phyloP scores from a whole-genome alignment of 1,284 basidiomycete species.

The Leccinum angustisporum region DNA sequence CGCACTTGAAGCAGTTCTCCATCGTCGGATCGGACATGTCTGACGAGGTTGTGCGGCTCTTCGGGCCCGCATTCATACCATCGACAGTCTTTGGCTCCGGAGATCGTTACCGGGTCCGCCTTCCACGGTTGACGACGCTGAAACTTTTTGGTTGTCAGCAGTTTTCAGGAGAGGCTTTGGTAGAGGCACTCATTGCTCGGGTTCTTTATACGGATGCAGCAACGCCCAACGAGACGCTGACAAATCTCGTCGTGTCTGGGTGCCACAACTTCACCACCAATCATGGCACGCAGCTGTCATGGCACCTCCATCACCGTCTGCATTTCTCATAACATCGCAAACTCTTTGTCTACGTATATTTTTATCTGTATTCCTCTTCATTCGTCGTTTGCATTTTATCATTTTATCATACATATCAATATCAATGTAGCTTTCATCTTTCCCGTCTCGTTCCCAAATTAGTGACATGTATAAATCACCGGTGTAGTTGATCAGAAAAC shows the following conservation, averaged over 20 bases:
- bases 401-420: neutral
- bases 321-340: constrained; percentile 24
- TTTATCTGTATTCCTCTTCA: constrained; percentile 10
- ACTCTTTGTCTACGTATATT: constrained; percentile 4
- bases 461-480: no score
- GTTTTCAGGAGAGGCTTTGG: constrained; percentile 56
- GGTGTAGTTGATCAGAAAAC: no score
- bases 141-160: constrained; percentile 62
- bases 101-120: constrained; percentile 36
- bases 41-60: constrained; percentile 59
- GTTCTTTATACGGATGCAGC: constrained; percentile 46
- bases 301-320: constrained; percentile 27
- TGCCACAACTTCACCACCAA: constrained; percentile 24
- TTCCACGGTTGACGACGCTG: constrained; percentile 53
- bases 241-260: constrained; percentile 26
- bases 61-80: constrained; percentile 41
- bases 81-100: constrained; percentile 4
- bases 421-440: neutral
- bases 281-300: constrained; percentile 27
- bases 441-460: neutral
- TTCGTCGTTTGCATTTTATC: neutral
- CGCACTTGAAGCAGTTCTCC: constrained; percentile 55
- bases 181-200: constrained; percentile 50
- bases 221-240: constrained; percentile 31
- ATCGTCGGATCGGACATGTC: constrained; percentile 80